Evolutionary conservation across 257 asterid genomes (phyloP), one percentile per base, ranked within the genome.

Genomic region (Przewalskia tangutica): DNA sequence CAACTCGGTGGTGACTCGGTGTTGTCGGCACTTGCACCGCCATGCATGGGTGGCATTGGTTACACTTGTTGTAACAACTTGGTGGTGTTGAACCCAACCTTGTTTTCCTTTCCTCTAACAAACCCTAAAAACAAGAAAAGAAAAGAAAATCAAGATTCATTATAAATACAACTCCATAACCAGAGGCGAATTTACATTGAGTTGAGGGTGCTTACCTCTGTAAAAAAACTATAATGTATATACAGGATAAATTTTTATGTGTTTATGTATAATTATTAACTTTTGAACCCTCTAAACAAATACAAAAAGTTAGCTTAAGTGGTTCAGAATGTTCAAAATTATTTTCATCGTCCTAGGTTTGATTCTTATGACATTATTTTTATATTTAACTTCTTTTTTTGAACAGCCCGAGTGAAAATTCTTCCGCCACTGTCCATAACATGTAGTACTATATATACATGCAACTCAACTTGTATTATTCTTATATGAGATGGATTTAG

Each of bases 1-100:
- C 63, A 42, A 80, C 82, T 27, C 84, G 87, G 87, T 77, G 80
- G 88, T 87, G 94, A 64, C 89, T 88, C 85, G 93, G 94, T 46
- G 89, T 79, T 1, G 98, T 87, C 0, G 99, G 99, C 23, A 89
- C 92, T 77, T 96, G 98, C 80, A 86, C 97, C 40, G 99, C 98
- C 93, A 88, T 89, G 97, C 99, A 96, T 11, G 99, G 99, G 88
- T 93, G 98, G 88, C 98, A 96, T 76, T 91, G 88, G 90, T 94
- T 93, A 89, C 98, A 96, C 80, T 93, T 96, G 92, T 92, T 94
- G 89, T 94, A 89, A 71, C 99, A 96, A 59, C 94, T 94, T 81
- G 99, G 99, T 59, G 99, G 99, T 83, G 89, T 91, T 13, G 99
- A 96, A n/a, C 99, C 99, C 79, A 96, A 59, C 59, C 98, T 90